Evolutionary conservation across 1,284 basidiomycete species (phyloP), one percentile per base, ranked within the genome.

Genomic region (Ganoderma meredithae): DNA sequence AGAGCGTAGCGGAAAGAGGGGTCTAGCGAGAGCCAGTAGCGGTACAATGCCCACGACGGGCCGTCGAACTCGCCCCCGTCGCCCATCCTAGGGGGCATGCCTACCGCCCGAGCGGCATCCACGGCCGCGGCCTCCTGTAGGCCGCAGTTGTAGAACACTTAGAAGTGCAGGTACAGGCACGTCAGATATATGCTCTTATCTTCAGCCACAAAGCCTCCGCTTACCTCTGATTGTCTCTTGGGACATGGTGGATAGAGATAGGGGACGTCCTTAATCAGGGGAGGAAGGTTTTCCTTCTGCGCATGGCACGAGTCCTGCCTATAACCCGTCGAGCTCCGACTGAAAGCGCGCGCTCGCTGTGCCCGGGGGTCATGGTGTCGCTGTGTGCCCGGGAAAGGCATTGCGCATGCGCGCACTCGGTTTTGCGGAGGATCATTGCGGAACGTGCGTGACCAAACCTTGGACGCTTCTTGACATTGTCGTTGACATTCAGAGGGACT

Each of bases 111-210:
- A 4, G 63, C 53, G 8, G 63, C 63, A 12, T 64, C 41, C 27
- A 17, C 53, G 3, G 53, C 63, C 3, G 63, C 63, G 2, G 55
- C 31, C n/a, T 64, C 41, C 3, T 64, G 40, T 10, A 64, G 55
- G 31, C 63, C 63, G 43, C 63, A 58, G 40, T 56, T 59, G 63
- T 58, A 64, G 55, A 44, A 64, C 12, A 41, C 63, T 64, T 25
- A 10, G 12, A 41, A 41, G 41, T 2, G 5, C 13, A 1, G 22
- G 47, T 25, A 25, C 9, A 25, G 25, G 15, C 27, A 10, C 52
- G 25, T 55, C 8, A 55, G 52, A 17, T 55, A 17, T 55, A 19
- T 9, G 52, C 5, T 27, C 52, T 55, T 22, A 33, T 55, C 52
- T 12, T 10, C 49, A 27, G 52, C 15, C 27, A 33, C 17, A 19